Base-by-base conservation (phyloP, 1,284 basidiomycete species). In the Singerocomus rubriflavus region DNA sequence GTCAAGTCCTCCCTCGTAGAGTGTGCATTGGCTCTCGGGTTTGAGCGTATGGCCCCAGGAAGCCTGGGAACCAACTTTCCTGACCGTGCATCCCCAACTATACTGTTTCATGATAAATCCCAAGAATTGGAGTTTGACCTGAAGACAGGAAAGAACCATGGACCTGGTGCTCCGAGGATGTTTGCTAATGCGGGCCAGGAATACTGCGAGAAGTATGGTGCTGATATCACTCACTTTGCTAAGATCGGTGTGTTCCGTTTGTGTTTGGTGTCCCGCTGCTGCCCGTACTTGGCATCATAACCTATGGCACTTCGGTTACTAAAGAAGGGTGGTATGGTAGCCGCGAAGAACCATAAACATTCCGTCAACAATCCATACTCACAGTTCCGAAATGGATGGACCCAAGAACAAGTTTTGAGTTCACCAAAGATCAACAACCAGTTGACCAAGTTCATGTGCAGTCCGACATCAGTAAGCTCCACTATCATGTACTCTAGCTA, bases 371-470 rank as follows among this genome's bases (percentile, higher is more conserved):
- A 93, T 60, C 91, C 91, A 0, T 93, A 94, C 61, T 85, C 90
- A 1, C 91, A 93, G 64, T 93, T 94, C 71, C 79, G 82, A 13
- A 77, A 84, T 58, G 85, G 84, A 6, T 89, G 86, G 84, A 83
- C 75, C 29, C 79, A 80, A 11, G 82, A 91, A 55, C 77, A 91
- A 59, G 78, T 92, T 17, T 64, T 88, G 43, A 74, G 76, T 11
- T 77, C 85, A 1, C 76, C 79, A 2, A 84, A 81, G 69, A 82
- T 92, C 63, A 87, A 78, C 29, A 82, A 82, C 44, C 80, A 90
- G 62, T 70, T 93, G 39, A 93, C 91, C 3, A 86, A 88, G 63
- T 88, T 82, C 64, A 92, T 93, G 90, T 94, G 91, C 64, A 91
- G 86, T 57, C 91, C 91, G 1, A 93, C 91, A 32, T 87, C 85